Conservation (phyloP, 192 early-diverging fungal species). For the Coemansia umbellata region DNA sequence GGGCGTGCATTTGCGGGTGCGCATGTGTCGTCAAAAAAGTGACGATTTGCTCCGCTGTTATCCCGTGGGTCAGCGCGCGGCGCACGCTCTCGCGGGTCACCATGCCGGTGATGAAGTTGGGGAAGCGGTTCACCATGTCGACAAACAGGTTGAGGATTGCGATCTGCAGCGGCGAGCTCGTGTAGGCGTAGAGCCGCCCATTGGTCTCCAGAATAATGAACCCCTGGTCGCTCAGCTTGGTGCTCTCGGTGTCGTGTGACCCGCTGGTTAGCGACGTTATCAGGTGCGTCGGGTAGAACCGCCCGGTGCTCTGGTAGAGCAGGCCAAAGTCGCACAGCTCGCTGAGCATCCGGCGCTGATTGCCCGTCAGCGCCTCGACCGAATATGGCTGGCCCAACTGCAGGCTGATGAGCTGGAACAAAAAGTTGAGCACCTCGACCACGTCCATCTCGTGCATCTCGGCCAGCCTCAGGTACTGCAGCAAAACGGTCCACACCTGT, state of each 20-base stretch:
- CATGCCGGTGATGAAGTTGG: constrained; percentile 87
- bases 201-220: constrained; percentile 96
- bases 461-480: constrained; percentile 88
- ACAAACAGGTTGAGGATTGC: constrained; percentile 90
- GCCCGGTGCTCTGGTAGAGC: constrained; percentile 71
- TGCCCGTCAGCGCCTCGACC: constrained; percentile 75
- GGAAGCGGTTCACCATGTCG: constrained; percentile 74
- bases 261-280: constrained; percentile 79
- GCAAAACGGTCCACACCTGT: constrained; percentile 93
- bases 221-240: constrained; percentile 54
- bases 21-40: constrained; percentile 84
- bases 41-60: constrained; percentile 95
- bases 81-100: constrained; percentile 86
- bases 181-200: constrained; percentile 92
- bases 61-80: constrained; percentile 77
- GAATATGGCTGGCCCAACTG: constrained; percentile 89
- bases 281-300: constrained; percentile 90
- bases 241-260: constrained; percentile 3
- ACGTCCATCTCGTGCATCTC: constrained; percentile 76
- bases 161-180: constrained; percentile 91
- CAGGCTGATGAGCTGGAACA: constrained; percentile 89
- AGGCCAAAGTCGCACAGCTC: constrained; percentile 89
- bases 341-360: constrained; percentile 78
- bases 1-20: constrained; percentile 87
- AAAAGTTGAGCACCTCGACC: constrained; percentile 89